A percentile compares a stretch with the other conserved stretches of the same genome.
Conservation (phyloP, 441 rosid species). For the Hura crepitans region DNA sequence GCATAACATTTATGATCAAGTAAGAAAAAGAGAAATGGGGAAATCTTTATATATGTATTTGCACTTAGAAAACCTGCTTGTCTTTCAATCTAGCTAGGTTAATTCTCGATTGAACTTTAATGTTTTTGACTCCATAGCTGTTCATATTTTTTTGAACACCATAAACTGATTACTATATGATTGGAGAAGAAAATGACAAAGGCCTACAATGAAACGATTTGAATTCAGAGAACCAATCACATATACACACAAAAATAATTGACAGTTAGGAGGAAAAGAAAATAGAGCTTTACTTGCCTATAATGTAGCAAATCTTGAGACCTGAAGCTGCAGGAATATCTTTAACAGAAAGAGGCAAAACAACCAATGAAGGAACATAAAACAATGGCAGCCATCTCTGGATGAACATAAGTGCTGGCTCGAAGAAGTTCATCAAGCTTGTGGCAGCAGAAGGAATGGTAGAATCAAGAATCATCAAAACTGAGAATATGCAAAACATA, state of each 20-base stretch:
- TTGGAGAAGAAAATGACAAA: background rate
- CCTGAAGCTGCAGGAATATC: slow-evolving; percentile 95
- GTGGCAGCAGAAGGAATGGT: slow-evolving; percentile 66
- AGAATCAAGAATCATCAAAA: slow-evolving; percentile 58
- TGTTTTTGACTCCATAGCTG: too few species aligned
- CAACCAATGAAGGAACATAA: slow-evolving; percentile 90
- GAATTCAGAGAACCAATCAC: too few species aligned
- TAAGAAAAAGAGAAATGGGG: too few species aligned
- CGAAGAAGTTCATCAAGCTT: slow-evolving; percentile 66
- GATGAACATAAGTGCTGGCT: slow-evolving; percentile 79
- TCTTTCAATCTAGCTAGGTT: background rate
- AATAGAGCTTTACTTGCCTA: slow-evolving; percentile 36
- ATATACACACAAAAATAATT: background rate
- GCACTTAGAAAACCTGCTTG: background rate
- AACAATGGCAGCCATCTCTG: slow-evolving; percentile 98
- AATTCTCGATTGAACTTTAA: background rate
- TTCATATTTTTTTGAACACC: too few species aligned
- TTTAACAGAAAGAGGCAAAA: slow-evolving; percentile 81
- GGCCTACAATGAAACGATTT: background rate
- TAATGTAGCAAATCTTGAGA: slow-evolving; percentile 75
- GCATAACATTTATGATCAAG: too few species aligned
- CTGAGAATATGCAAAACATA: slow-evolving; percentile 93
- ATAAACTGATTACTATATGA: too few species aligned
- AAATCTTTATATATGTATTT: background rate
- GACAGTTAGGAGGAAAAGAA: background rate